A percentile compares a stretch with the other conserved stretches of the same genome.
Conservation (phyloP, 2,329 filamentous ascomycete species). For the Cordyceps farinosa region DNA sequence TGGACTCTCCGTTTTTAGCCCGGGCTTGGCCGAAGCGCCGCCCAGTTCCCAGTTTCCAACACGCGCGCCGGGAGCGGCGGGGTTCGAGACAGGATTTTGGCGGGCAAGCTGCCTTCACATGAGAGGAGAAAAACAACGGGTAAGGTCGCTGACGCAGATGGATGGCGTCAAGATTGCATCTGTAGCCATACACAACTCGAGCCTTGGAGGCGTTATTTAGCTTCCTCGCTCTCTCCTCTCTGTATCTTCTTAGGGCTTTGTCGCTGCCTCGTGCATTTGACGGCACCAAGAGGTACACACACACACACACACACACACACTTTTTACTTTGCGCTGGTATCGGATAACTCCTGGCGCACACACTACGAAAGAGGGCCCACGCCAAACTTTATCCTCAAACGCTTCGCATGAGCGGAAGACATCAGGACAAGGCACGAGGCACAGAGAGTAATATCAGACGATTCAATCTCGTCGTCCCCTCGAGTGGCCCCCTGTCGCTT, state of each 20-base stretch:
- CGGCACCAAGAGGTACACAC: background rate
- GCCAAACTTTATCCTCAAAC: conserved; percentile 1
- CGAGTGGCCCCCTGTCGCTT: background rate
- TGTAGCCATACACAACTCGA: background rate
- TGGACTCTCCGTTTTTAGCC: background rate
- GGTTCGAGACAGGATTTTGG: background rate
- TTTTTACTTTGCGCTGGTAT: background rate
- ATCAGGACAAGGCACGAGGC: background rate
- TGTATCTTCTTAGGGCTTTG: background rate
- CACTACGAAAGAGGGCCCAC: background rate
- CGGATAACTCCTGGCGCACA: background rate
- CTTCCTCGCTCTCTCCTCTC: background rate
- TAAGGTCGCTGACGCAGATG: background rate
- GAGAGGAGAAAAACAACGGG: background rate
- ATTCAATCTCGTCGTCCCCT: conserved; percentile 4
- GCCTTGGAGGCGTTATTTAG: background rate
- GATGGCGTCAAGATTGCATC: background rate
- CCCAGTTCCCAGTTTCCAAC: background rate
- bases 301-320: background rate
- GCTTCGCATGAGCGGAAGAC: background rate
- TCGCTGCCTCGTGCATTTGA: background rate
- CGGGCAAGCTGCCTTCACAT: background rate
- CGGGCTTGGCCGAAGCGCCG: background rate
- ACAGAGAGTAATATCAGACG: background rate
- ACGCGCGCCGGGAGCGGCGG: background rate